A percentile compares a stretch with the other conserved stretches of the same genome.
These are phyloP conservation scores for Neonectria ditissima DNA, from an alignment of 2,329 filamentous ascomycete species.

Conservation along the genomic window DNA sequence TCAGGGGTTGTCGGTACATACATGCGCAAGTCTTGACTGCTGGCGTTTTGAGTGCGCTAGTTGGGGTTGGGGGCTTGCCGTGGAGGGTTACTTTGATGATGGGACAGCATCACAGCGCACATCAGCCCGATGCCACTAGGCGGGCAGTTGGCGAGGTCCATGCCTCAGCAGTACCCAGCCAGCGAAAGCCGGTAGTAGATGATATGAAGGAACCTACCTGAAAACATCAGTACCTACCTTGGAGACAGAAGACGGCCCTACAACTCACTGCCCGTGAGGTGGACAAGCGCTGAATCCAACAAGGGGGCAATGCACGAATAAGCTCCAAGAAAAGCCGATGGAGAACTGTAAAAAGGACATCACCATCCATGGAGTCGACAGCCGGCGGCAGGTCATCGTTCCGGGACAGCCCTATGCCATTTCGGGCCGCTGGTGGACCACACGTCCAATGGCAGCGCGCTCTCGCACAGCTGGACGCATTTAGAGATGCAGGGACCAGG, in stretches of 20 bases:
- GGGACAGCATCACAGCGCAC: not conserved
- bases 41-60: not conserved
- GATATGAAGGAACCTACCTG: too few species aligned
- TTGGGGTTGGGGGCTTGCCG: not conserved
- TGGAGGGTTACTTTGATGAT: not conserved
- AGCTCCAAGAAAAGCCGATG: not conserved
- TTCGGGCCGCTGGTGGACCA: not conserved
- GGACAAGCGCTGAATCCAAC: too few species aligned
- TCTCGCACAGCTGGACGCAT: constrained; percentile 24
- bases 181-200: not conserved
- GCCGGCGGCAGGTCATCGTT: constrained; percentile 6
- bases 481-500: constrained; percentile 17
- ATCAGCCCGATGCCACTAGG: too few species aligned
- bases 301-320: too few species aligned
- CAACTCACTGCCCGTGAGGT: not conserved
- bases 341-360: not conserved
- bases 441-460: constrained; percentile 7
- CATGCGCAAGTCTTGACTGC: not conserved
- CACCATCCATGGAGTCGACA: not conserved
- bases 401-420: constrained; percentile 20
- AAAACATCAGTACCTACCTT: too few species aligned
- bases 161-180: too few species aligned
- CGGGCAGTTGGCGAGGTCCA: too few species aligned
- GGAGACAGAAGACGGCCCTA: not conserved
- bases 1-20: not conserved